Conservation (phyloP, 2,329 filamentous ascomycete genomes). For the Tolypocladium tundrense region DNA sequence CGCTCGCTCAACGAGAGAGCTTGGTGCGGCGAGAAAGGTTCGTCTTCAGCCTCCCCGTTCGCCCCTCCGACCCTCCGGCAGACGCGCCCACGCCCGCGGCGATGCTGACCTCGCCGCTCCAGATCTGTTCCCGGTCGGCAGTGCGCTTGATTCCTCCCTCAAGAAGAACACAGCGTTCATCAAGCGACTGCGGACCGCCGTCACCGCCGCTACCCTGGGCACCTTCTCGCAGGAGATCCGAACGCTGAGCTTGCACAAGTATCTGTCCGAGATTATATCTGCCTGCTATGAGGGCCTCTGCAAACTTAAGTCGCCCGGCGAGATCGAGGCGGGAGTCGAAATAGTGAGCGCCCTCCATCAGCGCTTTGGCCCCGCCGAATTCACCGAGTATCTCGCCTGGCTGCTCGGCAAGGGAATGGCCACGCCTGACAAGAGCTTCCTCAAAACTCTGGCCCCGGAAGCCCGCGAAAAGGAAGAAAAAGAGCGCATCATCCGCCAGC, state of each 20-base stretch:
- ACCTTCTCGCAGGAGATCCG: slow-evolving; percentile 88
- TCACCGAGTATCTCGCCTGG: slow-evolving; percentile 88
- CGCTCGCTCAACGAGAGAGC: slow-evolving; percentile 77
- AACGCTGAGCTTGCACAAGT: slow-evolving; percentile 86
- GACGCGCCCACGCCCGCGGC: slow-evolving; percentile 1
- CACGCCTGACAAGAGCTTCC: slow-evolving; percentile 72
- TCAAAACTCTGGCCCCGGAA: slow-evolving; percentile 72
- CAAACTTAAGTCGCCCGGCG: slow-evolving; percentile 82
- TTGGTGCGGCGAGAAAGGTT: slow-evolving; percentile 85
- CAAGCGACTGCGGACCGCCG: slow-evolving; percentile 83
- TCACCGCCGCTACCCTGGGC: slow-evolving; percentile 66
- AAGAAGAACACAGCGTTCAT: slow-evolving; percentile 99
- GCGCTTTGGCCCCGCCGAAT: slow-evolving; percentile 81
- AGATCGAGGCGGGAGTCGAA: slow-evolving; percentile 85
- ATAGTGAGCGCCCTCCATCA: slow-evolving; percentile 93
- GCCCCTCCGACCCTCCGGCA: background rate
- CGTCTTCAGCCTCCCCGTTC: slow-evolving; percentile 9
- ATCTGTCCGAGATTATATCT: slow-evolving; percentile 92
- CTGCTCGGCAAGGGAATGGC: slow-evolving; percentile 82
- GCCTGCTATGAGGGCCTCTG: slow-evolving; percentile 92
- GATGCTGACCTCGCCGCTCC: slow-evolving; percentile 7
- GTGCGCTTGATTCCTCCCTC: slow-evolving; percentile 82
- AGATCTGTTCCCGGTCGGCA: slow-evolving; percentile 67
- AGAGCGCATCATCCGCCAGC: slow-evolving; percentile 77
- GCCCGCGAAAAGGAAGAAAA: slow-evolving; percentile 92